Conservation (phyloP, 2,329 filamentous ascomycete genomes). For the Beauveria sp. region DNA sequence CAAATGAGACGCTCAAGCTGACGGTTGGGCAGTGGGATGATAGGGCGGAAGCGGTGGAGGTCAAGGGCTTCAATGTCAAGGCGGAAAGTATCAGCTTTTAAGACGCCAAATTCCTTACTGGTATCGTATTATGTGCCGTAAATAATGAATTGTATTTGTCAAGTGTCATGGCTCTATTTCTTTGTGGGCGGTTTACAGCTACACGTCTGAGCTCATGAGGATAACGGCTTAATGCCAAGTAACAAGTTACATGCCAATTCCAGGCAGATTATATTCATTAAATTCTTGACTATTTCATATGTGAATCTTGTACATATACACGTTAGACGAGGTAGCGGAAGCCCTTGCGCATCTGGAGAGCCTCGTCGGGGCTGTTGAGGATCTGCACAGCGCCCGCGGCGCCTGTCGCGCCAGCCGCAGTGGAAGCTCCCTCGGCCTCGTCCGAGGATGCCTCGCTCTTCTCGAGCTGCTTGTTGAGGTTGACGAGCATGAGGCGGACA, state of each 20-base stretch:
- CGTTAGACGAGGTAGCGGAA: conserved; percentile 34
- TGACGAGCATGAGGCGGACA: conserved; percentile 39
- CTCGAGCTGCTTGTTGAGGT: conserved; percentile 41
- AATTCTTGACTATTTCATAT: background rate
- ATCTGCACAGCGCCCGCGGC: conserved; percentile 31
- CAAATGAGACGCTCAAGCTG: conserved; percentile 38
- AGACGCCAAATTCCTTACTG: background rate
- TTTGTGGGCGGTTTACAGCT: no score
- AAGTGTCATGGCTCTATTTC: no score
- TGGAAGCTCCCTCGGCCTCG: conserved; percentile 14
- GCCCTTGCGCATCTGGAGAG: conserved; percentile 36
- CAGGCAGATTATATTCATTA: no score
- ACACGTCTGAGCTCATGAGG: no score
- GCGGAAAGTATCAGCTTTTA: background rate
- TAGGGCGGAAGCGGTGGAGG: conserved; percentile 7
- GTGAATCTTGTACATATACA: background rate
- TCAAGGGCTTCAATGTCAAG: conserved; percentile 14
- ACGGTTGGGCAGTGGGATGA: conserved; percentile 14
- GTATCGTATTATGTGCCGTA: no score
- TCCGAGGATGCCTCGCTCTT: conserved; percentile 31
- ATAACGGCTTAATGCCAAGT: no score
- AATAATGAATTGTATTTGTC: no score
- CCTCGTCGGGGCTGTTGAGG: conserved; percentile 36
- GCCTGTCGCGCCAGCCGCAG: conserved; percentile 26
- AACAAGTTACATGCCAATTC: no score